Conservation (phyloP, 257 asterid genomes). For the Ilex aquifolium region DNA sequence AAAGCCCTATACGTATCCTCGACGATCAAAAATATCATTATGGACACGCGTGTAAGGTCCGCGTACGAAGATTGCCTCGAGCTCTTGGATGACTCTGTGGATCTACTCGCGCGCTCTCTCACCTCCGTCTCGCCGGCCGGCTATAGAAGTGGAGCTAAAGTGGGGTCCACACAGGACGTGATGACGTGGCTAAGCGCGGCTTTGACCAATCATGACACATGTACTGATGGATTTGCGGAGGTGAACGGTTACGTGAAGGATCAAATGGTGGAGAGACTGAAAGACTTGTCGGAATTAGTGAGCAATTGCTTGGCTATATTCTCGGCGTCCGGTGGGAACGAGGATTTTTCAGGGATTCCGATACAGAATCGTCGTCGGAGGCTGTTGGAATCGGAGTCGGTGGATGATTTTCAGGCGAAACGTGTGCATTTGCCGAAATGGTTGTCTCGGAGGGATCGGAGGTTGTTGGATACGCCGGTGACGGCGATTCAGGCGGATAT, state of each 20-base stretch:
- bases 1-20: constrained; percentile 57
- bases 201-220: constrained; percentile 88
- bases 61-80: constrained; percentile 88
- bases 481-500: constrained; percentile 53
- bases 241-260: constrained; percentile 51
- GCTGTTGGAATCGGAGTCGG: constrained; percentile 14
- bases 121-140: constrained; percentile 37
- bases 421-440: constrained; percentile 59
- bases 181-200: constrained; percentile 96
- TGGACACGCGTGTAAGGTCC: constrained; percentile 63
- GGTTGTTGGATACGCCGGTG: constrained; percentile 47
- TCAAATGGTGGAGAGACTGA: constrained; percentile 43
- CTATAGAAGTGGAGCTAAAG: constrained; percentile 3
- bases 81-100: constrained; percentile 71
- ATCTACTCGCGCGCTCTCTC: constrained; percentile 59
- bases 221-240: constrained; percentile 66
- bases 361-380: constrained; percentile 67
- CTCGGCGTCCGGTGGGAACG: constrained; percentile 44
- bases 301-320: constrained; percentile 89
- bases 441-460: constrained; percentile 60
- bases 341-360: constrained; percentile 73
- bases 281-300: constrained; percentile 71
- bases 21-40: constrained; percentile 47
- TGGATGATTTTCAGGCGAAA: not conserved
- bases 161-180: constrained; percentile 55